Evolutionary conservation across 2,329 filamentous ascomycete genomes (phyloP), one percentile per base, ranked within the genome.

Genomic region (Cordyceps tenuipes): DNA sequence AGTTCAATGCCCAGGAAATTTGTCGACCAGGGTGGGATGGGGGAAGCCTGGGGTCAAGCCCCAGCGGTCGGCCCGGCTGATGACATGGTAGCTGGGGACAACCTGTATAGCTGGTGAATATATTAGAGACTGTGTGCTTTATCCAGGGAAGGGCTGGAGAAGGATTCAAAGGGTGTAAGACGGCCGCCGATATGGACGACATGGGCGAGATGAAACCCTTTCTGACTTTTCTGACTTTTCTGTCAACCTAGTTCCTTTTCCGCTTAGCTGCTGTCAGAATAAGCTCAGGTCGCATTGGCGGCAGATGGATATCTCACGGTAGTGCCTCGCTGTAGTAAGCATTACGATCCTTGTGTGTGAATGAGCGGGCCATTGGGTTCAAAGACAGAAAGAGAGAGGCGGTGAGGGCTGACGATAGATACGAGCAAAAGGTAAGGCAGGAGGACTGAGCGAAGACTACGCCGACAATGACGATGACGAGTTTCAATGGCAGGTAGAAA

Each of bases 211-310:
- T 53, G 57, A 52, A 59, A 53, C 57, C 41, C 19, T 29, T 21
- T n/a, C n/a, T n/a, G n/a, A n/a, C n/a, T n/a, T 23, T 47, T 53
- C 49, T 41, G 39, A 53, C 41, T 59, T 53, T 59, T 29, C 29
- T 41, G 57, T 43, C 36, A 49, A 59, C 52, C 57, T 59, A 59
- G 29, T 29, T 47, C 41, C n/a, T 17, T 46, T 59, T 31, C 15
- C 52, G 48, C 41, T 19, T 59, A 59, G 57, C 48, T 59, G 41
- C 48, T 59, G 57, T 59, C 39, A 59, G 57, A 59, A 59, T 59
- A 59, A 59, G 57, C 48, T 53, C 48, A n/a, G 41, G 57, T 59
- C 57, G 57, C 57, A 59, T 59, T 59, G 57, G 57, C 57, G 57
- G 57, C 57, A 59, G 39, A 59, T 41, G 57, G 57, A 53, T 59